Conservation (phyloP, 2,329 filamentous ascomycete species). For the Graphiopsis chlorocephala region DNA sequence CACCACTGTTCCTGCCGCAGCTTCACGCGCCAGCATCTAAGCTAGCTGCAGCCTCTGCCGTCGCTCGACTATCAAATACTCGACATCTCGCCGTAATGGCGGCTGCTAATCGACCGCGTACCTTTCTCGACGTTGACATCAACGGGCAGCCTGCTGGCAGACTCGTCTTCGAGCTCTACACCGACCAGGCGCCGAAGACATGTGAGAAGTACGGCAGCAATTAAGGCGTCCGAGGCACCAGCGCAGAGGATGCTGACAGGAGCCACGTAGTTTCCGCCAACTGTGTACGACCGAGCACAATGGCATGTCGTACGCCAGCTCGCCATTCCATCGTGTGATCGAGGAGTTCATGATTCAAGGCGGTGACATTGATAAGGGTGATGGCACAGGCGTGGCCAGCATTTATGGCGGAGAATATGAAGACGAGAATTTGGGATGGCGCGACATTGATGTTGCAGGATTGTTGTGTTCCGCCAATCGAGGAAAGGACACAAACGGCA, state of each 20-base stretch:
- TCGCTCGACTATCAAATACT: background rate
- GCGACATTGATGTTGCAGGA: slow-evolving; percentile 40
- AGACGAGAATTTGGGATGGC: slow-evolving; percentile 43
- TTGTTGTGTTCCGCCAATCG: slow-evolving; percentile 43
- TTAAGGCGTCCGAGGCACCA: background rate
- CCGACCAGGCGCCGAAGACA: slow-evolving; percentile 44
- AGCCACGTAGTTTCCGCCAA: slow-evolving; percentile 40
- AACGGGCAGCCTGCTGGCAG: slow-evolving; percentile 42
- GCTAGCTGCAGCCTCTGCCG: slow-evolving; percentile 9
- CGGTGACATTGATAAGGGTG: slow-evolving; percentile 41
- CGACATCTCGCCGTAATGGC: slow-evolving; percentile 2
- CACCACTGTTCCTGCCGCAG: background rate
- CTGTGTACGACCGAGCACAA: slow-evolving; percentile 42
- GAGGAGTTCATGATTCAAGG: slow-evolving; percentile 47
- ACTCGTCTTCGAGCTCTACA: slow-evolving; percentile 46
- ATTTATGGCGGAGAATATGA: slow-evolving; percentile 42
- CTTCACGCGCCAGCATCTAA: background rate
- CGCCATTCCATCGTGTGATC: slow-evolving; percentile 42
- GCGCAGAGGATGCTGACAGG: slow-evolving; percentile 17
- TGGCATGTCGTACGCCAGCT: slow-evolving; percentile 37
- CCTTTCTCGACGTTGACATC: slow-evolving; percentile 44
- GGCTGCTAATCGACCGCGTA: slow-evolving; percentile 34
- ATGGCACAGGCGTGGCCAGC: slow-evolving; percentile 41
- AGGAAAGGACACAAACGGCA: slow-evolving; percentile 40
- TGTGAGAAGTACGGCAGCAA: slow-evolving; percentile 43